Percentiles rank a stretch among this genome's conserved stretches.
Conservation (phyloP, 2,329 filamentous ascomycete genomes). For the Cryphonectria nitschkei region DNA sequence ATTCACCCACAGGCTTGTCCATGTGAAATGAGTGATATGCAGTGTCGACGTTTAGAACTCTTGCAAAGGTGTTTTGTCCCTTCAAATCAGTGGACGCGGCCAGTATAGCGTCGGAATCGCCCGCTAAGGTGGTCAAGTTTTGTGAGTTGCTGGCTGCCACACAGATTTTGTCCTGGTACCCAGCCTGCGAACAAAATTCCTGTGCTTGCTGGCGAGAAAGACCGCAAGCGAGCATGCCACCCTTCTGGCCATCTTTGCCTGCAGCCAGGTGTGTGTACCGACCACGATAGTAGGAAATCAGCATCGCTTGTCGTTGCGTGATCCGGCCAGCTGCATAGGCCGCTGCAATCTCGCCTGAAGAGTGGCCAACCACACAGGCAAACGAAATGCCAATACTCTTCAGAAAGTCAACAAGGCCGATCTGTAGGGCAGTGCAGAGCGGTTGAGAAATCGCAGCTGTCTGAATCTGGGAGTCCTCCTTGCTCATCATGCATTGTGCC, state of each 20-base stretch:
- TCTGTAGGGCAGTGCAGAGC: conserved; percentile 57
- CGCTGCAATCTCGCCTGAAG: conserved; percentile 49
- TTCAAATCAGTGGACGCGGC: conserved; percentile 32
- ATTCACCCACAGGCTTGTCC: conserved; percentile 40
- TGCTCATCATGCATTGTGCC: conserved; percentile 39
- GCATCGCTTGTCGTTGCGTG: conserved; percentile 42
- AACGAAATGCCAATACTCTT: conserved; percentile 35
- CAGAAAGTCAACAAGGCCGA: conserved; percentile 43
- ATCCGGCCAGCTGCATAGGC: conserved; percentile 47
- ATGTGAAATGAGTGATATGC: conserved; percentile 57
- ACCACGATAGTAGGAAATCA: conserved; percentile 47
- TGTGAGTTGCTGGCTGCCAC: conserved; percentile 41
- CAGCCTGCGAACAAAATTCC: conserved; percentile 31
- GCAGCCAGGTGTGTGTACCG: conserved; percentile 35
- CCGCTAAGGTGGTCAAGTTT: conserved; percentile 42
- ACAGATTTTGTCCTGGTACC: conserved; percentile 36
- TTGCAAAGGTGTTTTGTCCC: conserved; percentile 38
- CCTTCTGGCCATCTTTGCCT: conserved; percentile 31
- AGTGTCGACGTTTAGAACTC: conserved; percentile 46
- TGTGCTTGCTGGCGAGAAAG: conserved; percentile 36
- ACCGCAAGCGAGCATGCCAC: conserved; percentile 43
- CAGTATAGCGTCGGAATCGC: conserved; percentile 38
- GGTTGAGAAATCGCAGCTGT: conserved; percentile 52
- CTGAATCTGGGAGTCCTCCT: conserved; percentile 37
- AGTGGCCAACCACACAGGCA: conserved; percentile 44